phyloP scores from a whole-genome alignment of 2,329 filamentous ascomycete genomes.

The Paracorniculantispora psalliotae region DNA sequence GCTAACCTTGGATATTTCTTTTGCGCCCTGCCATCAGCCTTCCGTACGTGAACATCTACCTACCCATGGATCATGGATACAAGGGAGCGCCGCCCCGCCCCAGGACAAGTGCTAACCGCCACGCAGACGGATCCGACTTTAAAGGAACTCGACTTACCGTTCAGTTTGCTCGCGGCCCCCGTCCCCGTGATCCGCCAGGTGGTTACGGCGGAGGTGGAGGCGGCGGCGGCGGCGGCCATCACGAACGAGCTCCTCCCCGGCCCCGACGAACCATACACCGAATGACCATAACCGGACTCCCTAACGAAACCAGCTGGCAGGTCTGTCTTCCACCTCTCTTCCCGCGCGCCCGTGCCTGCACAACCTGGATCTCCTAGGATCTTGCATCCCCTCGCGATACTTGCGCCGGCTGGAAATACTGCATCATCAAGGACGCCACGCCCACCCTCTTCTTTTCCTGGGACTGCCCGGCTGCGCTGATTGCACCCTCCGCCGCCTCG shows the following conservation, averaged over 20 bases:
- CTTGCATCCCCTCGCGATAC: neutral
- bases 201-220: slow-evolving; percentile 33
- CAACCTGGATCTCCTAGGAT: slow-evolving; percentile 8
- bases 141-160: slow-evolving; percentile 97
- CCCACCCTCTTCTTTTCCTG: neutral
- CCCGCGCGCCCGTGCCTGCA: slow-evolving; percentile 15
- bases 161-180: slow-evolving; percentile 90
- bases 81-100: neutral
- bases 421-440: slow-evolving; percentile 1
- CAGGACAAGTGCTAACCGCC: slow-evolving; percentile 25
- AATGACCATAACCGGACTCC: slow-evolving; percentile 97
- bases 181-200: slow-evolving; percentile 44
- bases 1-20: slow-evolving; percentile 18
- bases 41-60: slow-evolving; percentile 47
- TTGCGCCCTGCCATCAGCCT: slow-evolving; percentile 39
- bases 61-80: neutral
- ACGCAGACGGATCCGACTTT: slow-evolving; percentile 87
- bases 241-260: slow-evolving; percentile 60
- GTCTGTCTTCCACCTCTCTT: slow-evolving; percentile 61
- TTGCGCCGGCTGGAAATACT: neutral
- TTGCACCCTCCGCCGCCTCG: neutral
- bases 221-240: slow-evolving; percentile 23
- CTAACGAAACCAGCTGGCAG: slow-evolving; percentile 99
- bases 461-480: slow-evolving; percentile 4
- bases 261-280: slow-evolving; percentile 91